Evolutionary conservation across 129 eudicot genomes (phyloP).

Genomic region (Flaveria linearis): DNA sequence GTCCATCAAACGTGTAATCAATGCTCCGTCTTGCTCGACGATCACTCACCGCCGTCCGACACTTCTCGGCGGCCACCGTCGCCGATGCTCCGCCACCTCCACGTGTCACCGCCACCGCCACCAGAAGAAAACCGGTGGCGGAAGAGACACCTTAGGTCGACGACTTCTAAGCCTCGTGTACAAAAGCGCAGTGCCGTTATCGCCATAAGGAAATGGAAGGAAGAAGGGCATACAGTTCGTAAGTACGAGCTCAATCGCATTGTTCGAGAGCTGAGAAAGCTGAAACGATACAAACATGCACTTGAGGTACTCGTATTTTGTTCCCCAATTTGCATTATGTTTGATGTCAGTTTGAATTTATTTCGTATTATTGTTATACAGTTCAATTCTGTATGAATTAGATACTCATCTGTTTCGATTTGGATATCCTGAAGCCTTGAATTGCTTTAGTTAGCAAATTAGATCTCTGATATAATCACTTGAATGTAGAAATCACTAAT

Average conservation of each 20-base stretch:
- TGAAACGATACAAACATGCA: slow-evolving; percentile 70
- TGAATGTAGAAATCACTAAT: background rate
- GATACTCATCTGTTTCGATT: background rate
- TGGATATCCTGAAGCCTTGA: background rate
- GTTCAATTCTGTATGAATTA: background rate
- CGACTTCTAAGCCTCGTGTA: slow-evolving; percentile 61
- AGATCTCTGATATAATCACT: background rate
- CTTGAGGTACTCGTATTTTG: slow-evolving; percentile 59
- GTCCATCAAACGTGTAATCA: background rate
- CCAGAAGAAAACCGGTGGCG: slow-evolving; percentile 41
- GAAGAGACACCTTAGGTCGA: slow-evolving; percentile 70
- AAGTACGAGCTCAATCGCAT: slow-evolving; percentile 83
- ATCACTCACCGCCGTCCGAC: slow-evolving; percentile 56
- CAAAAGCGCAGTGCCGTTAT: slow-evolving; percentile 70
- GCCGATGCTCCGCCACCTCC: slow-evolving; percentile 22
- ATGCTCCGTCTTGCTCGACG: slow-evolving; percentile 49
- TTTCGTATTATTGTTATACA: background rate
- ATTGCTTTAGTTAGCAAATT: no score
- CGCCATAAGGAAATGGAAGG: slow-evolving; percentile 71
- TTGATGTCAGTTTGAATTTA: background rate
- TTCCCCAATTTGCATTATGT: background rate
- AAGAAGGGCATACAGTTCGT: slow-evolving; percentile 65
- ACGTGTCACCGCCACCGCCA: slow-evolving; percentile 14
- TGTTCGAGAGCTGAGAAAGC: slow-evolving; percentile 68
- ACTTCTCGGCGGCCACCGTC: slow-evolving; percentile 46